phyloP scores from a whole-genome alignment of 2,329 filamentous ascomycete genomes.

The Ophiostoma populinum region DNA sequence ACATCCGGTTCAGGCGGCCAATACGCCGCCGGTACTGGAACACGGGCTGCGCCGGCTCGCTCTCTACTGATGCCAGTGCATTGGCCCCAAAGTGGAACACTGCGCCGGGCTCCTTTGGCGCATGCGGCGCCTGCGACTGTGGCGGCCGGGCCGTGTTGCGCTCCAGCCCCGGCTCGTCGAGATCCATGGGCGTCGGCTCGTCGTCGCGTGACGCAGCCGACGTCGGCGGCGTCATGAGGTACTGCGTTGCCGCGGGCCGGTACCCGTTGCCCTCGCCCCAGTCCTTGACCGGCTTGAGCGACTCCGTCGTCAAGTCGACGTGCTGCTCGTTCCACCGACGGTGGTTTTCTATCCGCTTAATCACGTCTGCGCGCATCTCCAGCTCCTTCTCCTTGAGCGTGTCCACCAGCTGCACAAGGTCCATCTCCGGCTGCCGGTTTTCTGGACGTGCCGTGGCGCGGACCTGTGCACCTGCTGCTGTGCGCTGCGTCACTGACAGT shows the following conservation, averaged over 20 bases:
- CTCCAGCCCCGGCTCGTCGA: constrained; percentile 26
- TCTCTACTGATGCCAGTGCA: constrained; percentile 16
- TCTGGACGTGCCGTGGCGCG: constrained; percentile 55
- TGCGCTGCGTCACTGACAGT: constrained; percentile 39
- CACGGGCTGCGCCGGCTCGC: constrained; percentile 12
- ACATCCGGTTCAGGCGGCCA: constrained; percentile 67
- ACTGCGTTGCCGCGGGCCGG: constrained; percentile 54
- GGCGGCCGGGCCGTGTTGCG: constrained; percentile 16
- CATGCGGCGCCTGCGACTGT: too few species aligned
- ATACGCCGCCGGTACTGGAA: constrained; percentile 69
- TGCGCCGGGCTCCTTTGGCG: too few species aligned
- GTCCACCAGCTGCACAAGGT: constrained; percentile 62
- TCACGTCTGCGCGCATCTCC: constrained; percentile 64
- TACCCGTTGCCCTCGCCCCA: constrained; percentile 44
- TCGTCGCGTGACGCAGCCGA: constrained; percentile 29
- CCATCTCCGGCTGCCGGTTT: constrained; percentile 53
- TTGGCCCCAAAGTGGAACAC: constrained; percentile 32
- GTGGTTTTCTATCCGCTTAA: constrained; percentile 75
- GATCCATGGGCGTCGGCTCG: constrained; percentile 28
- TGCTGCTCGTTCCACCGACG: constrained; percentile 81
- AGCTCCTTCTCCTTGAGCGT: constrained; percentile 67
- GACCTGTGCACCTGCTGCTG: constrained; percentile 42
- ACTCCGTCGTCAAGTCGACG: constrained; percentile 72
- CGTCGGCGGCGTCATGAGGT: constrained; percentile 47
- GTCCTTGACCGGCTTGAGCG: constrained; percentile 63